phyloP scores from a whole-genome alignment of 2,329 filamentous ascomycete genomes.

The Penicillium sp. region DNA sequence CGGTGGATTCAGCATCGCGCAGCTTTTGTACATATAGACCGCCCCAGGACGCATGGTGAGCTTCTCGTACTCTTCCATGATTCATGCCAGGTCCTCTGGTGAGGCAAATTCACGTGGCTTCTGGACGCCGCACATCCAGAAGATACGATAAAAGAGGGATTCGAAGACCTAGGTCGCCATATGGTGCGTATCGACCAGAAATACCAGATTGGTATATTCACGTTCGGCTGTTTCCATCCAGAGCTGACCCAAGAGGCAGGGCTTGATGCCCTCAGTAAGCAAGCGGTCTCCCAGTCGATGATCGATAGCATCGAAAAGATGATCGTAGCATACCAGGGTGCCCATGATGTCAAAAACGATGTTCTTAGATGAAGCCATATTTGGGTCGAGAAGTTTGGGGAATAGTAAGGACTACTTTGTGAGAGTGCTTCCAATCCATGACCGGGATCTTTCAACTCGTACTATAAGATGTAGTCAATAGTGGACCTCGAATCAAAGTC shows the following conservation, averaged over 20 bases:
- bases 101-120: slow-evolving; percentile 42
- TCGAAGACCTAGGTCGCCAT: slow-evolving; percentile 41
- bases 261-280: slow-evolving; percentile 34
- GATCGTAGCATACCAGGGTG: slow-evolving; percentile 46
- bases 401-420: too few species aligned
- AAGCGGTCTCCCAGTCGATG: slow-evolving; percentile 41
- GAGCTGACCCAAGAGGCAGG: slow-evolving; percentile 42
- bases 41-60: slow-evolving; percentile 38
- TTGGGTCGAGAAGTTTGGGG: too few species aligned
- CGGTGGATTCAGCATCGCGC: slow-evolving; percentile 30
- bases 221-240: slow-evolving; percentile 48
- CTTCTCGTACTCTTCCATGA: slow-evolving; percentile 38
- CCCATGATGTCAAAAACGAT: slow-evolving; percentile 21
- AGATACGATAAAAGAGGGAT: slow-evolving; percentile 47
- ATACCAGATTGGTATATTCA: slow-evolving; percentile 50
- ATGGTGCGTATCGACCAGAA: slow-evolving; percentile 41
- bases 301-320: slow-evolving; percentile 42
- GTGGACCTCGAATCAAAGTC: too few species aligned
- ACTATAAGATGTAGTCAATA: too few species aligned
- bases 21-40: slow-evolving; percentile 42
- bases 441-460: too few species aligned
- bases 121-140: slow-evolving; percentile 42
- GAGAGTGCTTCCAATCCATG: too few species aligned
- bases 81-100: slow-evolving; percentile 41
- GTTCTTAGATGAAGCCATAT: too few species aligned